Conservation (phyloP, 2,329 filamentous ascomycete species). For the Calonectria pseudoreteaudii region DNA sequence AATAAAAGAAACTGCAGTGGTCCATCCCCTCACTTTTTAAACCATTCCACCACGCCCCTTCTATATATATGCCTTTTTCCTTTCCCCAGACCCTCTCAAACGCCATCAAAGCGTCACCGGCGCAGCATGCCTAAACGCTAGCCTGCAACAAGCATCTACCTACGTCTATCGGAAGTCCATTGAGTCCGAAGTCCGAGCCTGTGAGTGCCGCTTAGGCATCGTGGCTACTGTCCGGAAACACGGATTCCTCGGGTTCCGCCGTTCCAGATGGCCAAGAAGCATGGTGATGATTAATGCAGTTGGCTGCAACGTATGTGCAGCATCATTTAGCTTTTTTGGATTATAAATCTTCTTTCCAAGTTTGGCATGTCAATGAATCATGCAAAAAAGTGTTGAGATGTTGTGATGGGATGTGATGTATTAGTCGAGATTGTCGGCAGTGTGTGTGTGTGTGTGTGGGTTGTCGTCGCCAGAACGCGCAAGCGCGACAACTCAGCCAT, state of each 20-base stretch:
- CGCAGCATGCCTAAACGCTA: conserved; percentile 9
- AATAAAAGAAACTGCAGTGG: not conserved
- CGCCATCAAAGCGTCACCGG: not conserved
- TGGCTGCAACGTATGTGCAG: not conserved
- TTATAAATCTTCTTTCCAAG: not conserved
- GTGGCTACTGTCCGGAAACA: not conserved
- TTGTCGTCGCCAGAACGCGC: not conserved
- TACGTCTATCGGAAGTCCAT: not conserved
- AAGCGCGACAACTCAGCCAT: not conserved
- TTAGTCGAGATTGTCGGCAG: not conserved
- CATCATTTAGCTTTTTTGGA: not conserved
- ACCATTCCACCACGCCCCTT: not conserved
- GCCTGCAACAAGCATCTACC: not conserved
- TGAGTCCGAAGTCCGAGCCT: not conserved
- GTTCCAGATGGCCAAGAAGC: not conserved
- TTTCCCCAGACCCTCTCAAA: not conserved
- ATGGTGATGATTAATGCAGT: not conserved
- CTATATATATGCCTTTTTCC: not conserved
- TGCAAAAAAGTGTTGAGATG: no score
- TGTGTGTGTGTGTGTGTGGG: no score
- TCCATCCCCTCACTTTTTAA: not conserved
- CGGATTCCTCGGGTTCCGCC: conserved; percentile 8
- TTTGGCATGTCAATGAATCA: not conserved
- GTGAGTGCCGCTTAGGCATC: no score
- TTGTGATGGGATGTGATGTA: no score